Percentiles rank a stretch among this genome's conserved stretches.
Evolutionary conservation across 1,284 basidiomycete species (phyloP).

Genomic region (Marasmius oreades): DNA sequence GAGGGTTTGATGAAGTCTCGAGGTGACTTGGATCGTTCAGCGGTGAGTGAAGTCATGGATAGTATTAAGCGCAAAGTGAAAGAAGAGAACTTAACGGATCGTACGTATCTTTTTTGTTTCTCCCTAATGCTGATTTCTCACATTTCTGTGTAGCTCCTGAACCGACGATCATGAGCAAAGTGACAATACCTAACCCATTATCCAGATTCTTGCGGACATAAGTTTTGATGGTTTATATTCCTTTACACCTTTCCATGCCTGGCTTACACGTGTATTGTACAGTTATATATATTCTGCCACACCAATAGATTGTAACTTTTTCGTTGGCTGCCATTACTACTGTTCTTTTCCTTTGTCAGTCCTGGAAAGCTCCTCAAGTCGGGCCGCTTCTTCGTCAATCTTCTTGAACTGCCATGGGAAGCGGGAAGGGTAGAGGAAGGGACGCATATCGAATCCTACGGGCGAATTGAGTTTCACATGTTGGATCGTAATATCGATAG

Average conservation of each 20-base stretch:
- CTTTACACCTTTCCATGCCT: too few relatives aligned
- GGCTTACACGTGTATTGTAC: slow-evolving; percentile 1
- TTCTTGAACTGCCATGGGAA: slow-evolving; percentile 97
- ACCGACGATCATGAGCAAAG: slow-evolving; percentile 85
- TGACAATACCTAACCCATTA: slow-evolving; percentile 71
- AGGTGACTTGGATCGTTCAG: slow-evolving; percentile 86
- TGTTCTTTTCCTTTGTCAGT: slow-evolving; percentile 33
- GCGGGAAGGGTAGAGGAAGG: slow-evolving; percentile 91
- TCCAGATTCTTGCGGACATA: slow-evolving; percentile 53
- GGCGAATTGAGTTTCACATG: slow-evolving; percentile 2
- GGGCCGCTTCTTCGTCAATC: slow-evolving; percentile 83
- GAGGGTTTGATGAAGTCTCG: slow-evolving; percentile 88
- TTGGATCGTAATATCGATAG: slow-evolving; percentile 3
- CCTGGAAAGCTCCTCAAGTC: slow-evolving; percentile 54
- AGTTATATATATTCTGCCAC: too few relatives aligned
- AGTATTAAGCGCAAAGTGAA: slow-evolving; percentile 89
- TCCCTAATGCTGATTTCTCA: slow-evolving; percentile 8
- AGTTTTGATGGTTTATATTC: background rate
- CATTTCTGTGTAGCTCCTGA: slow-evolving; percentile 51
- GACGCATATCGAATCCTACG: slow-evolving; percentile 89
- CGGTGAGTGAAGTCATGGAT: slow-evolving; percentile 92
- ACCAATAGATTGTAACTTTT: background rate
- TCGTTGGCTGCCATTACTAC: slow-evolving; percentile 15
- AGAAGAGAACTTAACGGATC: slow-evolving; percentile 80
- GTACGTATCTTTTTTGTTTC: slow-evolving; percentile 48